These are phyloP conservation scores for Diaporthe aspalathi DNA, from an alignment of 2,329 filamentous ascomycete genomes.

Conservation along the genomic window DNA sequence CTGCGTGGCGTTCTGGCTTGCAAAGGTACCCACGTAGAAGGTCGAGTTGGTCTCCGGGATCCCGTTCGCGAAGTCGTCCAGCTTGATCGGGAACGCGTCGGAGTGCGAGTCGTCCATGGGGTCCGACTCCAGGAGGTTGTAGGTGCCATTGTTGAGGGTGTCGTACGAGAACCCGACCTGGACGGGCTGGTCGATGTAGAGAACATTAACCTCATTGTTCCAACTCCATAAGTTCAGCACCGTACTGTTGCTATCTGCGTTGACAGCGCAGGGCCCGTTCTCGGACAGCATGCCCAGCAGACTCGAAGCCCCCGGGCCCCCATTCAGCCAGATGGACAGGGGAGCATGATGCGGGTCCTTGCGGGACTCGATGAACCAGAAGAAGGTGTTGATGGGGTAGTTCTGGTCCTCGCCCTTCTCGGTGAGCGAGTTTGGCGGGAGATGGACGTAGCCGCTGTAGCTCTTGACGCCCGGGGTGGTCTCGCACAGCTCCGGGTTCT, in stretches of 20 bases:
- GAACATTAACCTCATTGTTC: conserved; percentile 71
- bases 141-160: conserved; percentile 43
- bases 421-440: conserved; percentile 58
- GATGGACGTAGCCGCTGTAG: conserved; percentile 69
- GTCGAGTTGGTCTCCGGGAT: conserved; percentile 37
- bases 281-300: conserved; percentile 65
- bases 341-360: conserved; percentile 39
- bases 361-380: conserved; percentile 73
- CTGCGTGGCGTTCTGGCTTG: conserved; percentile 56
- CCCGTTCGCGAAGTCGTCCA: conserved; percentile 33
- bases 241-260: conserved; percentile 62
- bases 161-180: conserved; percentile 48
- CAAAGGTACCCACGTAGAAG: conserved; percentile 53
- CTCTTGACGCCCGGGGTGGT: conserved; percentile 74
- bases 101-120: conserved; percentile 41
- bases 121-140: conserved; percentile 41
- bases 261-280: conserved; percentile 64
- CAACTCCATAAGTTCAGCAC: conserved; percentile 67
- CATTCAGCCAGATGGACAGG: conserved; percentile 57
- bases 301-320: conserved; percentile 68
- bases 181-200: conserved; percentile 72
- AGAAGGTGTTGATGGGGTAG: conserved; percentile 72
- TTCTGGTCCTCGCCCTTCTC: conserved; percentile 42
- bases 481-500: conserved; percentile 70
- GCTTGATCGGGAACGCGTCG: conserved; percentile 39